A percentile compares a stretch with the other conserved stretches of the same genome.
Conservation (phyloP, 2,329 filamentous ascomycete genomes). For the Aspergillus tubingensis region DNA sequence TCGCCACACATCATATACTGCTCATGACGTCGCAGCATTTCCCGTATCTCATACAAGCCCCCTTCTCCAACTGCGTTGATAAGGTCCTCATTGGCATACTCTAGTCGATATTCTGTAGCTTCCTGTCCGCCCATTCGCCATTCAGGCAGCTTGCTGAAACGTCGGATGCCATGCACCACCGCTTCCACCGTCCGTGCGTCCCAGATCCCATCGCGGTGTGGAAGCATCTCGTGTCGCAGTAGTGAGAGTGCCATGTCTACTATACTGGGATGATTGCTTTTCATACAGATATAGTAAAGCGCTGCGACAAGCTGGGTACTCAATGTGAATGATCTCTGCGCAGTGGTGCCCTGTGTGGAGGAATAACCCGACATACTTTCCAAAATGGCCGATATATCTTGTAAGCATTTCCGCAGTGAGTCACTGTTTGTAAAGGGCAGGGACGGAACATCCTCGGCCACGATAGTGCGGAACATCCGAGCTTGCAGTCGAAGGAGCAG, state of each 20-base stretch:
- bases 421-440: background rate
- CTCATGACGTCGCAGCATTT: background rate
- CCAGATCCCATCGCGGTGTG: constrained; percentile 27
- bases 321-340: constrained; percentile 21
- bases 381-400: background rate
- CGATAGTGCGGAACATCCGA: background rate
- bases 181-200: constrained; percentile 17
- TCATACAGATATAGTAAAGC: constrained; percentile 28
- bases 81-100: background rate
- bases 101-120: background rate
- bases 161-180: background rate
- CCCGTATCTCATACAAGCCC: background rate
- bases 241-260: constrained; percentile 18
- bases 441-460: background rate
- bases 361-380: background rate
- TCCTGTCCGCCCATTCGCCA: background rate
- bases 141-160: background rate
- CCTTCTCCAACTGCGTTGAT: background rate
- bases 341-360: background rate
- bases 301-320: constrained; percentile 26
- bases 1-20: too few relatives aligned
- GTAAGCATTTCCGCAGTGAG: background rate
- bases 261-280: constrained; percentile 15
- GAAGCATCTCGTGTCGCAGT: constrained; percentile 18
- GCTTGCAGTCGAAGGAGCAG: background rate